A percentile compares a stretch with the other conserved stretches of the same genome.
These are phyloP conservation scores for Cutaneotrichosporon dermatis DNA, from an alignment of 1,284 basidiomycete species.

Conservation along the genomic window DNA sequence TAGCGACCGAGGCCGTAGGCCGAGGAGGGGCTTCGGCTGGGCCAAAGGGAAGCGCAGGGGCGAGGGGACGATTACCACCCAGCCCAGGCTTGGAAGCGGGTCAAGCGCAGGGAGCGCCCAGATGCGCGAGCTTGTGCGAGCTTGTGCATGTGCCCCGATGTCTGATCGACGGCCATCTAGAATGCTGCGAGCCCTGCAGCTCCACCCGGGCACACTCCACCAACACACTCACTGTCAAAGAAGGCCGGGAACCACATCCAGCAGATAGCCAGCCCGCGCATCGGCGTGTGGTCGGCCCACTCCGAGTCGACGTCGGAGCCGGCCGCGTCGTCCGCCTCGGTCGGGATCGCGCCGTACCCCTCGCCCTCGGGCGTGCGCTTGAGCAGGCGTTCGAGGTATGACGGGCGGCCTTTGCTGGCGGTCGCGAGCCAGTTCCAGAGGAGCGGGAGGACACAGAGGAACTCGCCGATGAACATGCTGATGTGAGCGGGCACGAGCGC, in stretches of 20 bases:
- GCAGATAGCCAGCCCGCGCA: constrained; percentile 37
- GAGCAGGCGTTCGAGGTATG: constrained; percentile 5
- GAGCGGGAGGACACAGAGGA: constrained; percentile 83
- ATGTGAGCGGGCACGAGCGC: too few species aligned
- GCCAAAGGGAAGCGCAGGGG: too few species aligned
- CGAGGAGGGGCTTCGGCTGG: too few species aligned
- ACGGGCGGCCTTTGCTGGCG: constrained; percentile 7
- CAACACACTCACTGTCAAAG: constrained; percentile 43
- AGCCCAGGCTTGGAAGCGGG: too few species aligned
- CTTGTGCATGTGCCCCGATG: too few species aligned
- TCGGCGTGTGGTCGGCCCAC: constrained; percentile 11
- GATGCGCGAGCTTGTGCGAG: too few species aligned
- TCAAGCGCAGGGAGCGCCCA: too few species aligned
- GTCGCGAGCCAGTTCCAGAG: constrained; percentile 54
- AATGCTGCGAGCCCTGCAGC: too few species aligned
- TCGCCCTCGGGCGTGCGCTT: not conserved
- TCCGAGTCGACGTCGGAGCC: constrained; percentile 38
- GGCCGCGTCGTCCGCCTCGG: constrained; percentile 14
- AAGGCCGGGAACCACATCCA: constrained; percentile 49
- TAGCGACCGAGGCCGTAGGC: too few species aligned
- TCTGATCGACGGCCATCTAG: too few species aligned
- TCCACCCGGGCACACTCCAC: not conserved
- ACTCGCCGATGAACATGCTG: constrained; percentile 71
- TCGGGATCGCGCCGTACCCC: constrained; percentile 1
- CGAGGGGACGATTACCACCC: too few species aligned